A percentile compares a stretch with the other conserved stretches of the same genome.
phyloP scores from a whole-genome alignment of 352 stramenopile genomes.

The Globisporangium ultimum region DNA sequence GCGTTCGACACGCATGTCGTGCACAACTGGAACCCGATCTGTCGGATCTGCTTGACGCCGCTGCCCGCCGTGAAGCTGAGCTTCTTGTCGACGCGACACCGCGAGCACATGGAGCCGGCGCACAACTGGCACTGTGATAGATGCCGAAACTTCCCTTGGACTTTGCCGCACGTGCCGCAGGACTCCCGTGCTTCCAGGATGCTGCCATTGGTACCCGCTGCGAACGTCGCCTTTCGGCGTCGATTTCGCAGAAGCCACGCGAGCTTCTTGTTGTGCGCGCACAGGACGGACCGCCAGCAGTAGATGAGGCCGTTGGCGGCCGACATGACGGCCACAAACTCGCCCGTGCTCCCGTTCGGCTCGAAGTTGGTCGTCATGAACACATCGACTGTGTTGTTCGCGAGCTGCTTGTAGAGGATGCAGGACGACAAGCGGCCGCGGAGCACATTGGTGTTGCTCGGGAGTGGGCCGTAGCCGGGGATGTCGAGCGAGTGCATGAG shows the following conservation, averaged over 20 bases:
- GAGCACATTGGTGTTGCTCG: neutral
- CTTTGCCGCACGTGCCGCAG: slow-evolving; percentile 20
- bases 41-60: no score
- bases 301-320: slow-evolving; percentile 17
- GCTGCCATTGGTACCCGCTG: neutral
- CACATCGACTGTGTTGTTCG: slow-evolving; percentile 14
- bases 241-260: slow-evolving; percentile 18
- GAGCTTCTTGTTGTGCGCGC: slow-evolving; percentile 34
- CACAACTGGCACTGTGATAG: slow-evolving; percentile 27
- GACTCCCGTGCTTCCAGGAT: slow-evolving; percentile 2
- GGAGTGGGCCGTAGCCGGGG: neutral
- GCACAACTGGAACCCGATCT: slow-evolving; percentile 12
- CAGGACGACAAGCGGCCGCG: slow-evolving; percentile 10
- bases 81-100: slow-evolving; percentile 21
- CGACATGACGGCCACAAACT: neutral
- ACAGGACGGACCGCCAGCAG: slow-evolving; percentile 13
- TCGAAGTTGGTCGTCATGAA: slow-evolving; percentile 6
- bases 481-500: slow-evolving; percentile 14
- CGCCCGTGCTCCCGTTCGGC: neutral
- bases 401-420: slow-evolving; percentile 10
- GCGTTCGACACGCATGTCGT: slow-evolving; percentile 25
- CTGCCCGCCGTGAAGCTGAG: slow-evolving; percentile 5
- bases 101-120: slow-evolving; percentile 23
- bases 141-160: slow-evolving; percentile 5
- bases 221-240: no score